phyloP scores from a whole-genome alignment of 208 protist genomes.

The Trypanosoma theileri region DNA sequence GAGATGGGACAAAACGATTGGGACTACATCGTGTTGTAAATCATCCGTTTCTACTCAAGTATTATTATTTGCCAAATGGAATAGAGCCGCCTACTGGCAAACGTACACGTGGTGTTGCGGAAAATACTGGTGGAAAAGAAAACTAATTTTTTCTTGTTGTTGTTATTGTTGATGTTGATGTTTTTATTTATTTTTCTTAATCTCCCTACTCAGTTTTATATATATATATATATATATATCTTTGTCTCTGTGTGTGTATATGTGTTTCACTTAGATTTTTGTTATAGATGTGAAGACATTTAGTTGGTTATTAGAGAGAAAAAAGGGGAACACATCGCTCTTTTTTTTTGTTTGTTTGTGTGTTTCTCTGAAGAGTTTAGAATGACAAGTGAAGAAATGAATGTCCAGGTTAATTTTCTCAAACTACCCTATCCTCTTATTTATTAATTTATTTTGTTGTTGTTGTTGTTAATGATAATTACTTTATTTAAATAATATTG shows the following conservation, averaged over 20 bases:
- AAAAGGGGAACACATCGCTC: too few relatives aligned
- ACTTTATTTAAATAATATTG: too few relatives aligned
- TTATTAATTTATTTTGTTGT: too few relatives aligned
- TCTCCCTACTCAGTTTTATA: not conserved
- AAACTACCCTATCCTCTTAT: too few relatives aligned
- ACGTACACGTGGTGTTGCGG: constrained; percentile 39
- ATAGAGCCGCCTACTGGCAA: constrained; percentile 80
- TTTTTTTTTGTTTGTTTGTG: too few relatives aligned
- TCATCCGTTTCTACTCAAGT: constrained; percentile 89
- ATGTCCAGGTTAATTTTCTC: too few relatives aligned
- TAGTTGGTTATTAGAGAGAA: too few relatives aligned
- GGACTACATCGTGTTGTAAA: constrained; percentile 77
- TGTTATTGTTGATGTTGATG: not conserved
- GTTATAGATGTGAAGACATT: too few relatives aligned
- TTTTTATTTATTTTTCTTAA: not conserved
- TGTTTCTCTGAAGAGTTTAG: too few relatives aligned
- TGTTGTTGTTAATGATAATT: too few relatives aligned
- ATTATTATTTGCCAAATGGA: constrained; percentile 87
- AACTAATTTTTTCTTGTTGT: constrained; percentile 22
- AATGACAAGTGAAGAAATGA: too few relatives aligned
- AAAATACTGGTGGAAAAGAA: constrained; percentile 19
- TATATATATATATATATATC: constrained; percentile 12
- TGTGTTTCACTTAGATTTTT: too few relatives aligned
- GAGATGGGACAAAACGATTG: constrained; percentile 73
- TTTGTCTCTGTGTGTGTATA: not conserved